Evolutionary conservation across 306 rosid genomes (phyloP).

Genomic region (Astragalus membranaceus): DNA sequence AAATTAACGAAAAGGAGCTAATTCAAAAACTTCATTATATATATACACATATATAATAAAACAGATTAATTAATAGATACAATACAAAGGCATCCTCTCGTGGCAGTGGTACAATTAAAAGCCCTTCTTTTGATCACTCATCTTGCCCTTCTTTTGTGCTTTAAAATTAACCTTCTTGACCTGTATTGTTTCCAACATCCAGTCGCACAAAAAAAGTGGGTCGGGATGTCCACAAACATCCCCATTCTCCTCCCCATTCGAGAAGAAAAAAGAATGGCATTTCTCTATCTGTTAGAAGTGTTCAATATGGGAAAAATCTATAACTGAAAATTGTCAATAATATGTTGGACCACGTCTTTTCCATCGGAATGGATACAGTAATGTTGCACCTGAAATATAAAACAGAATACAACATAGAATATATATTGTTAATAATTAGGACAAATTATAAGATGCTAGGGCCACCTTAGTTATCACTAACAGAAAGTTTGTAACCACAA

Average conservation of each 20-base stretch:
- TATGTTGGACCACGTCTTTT: slow-evolving; percentile 73
- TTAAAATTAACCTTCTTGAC: neutral
- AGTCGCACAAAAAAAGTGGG: neutral
- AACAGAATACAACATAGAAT: neutral
- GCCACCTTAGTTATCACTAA: neutral
- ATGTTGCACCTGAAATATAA: slow-evolving; percentile 48
- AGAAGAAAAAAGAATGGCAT: neutral
- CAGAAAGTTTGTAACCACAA: neutral
- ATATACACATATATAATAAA: neutral
- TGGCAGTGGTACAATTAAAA: neutral
- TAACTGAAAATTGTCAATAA: slow-evolving; percentile 63
- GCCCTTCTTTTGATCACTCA: neutral
- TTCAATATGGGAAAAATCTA: slow-evolving; percentile 13
- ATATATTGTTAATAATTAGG: neutral
- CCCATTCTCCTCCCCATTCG: neutral
- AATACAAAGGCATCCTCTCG: neutral
- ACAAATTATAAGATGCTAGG: neutral
- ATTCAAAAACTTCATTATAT: neutral
- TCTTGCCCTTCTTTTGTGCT: neutral
- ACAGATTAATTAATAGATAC: neutral
- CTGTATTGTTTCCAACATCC: neutral
- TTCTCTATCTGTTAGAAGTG: neutral
- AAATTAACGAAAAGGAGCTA: neutral
- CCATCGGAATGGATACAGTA: slow-evolving; percentile 56
- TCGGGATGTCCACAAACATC: slow-evolving; percentile 2